These are phyloP conservation scores for Schizosaccharomyces versatilis DNA, from an alignment of 1,139 yeast genomes.

Conservation along the genomic window DNA sequence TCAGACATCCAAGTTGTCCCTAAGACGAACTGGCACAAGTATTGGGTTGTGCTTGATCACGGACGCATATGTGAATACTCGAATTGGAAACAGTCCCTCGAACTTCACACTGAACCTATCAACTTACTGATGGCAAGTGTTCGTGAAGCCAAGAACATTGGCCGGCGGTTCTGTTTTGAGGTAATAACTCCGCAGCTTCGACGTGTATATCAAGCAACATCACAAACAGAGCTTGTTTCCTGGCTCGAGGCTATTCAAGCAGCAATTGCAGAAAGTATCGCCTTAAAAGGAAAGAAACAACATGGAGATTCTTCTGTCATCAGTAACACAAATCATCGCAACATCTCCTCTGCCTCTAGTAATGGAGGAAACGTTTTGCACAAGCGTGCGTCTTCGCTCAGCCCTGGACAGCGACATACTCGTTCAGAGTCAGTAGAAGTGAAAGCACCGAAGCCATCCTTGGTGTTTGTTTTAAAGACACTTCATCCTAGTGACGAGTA, in stretches of 20 bases:
- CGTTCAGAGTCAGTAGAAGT: not conserved
- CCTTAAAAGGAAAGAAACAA: slow-evolving; percentile 14
- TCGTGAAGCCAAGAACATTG: slow-evolving; percentile 27
- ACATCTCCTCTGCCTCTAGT: too few species aligned
- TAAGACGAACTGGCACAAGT: slow-evolving; percentile 65
- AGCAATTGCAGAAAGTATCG: slow-evolving; percentile 17
- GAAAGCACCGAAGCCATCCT: slow-evolving; percentile 1
- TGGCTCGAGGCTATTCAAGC: slow-evolving; percentile 41
- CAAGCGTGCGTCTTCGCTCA: not conserved
- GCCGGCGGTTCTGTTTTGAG: slow-evolving; percentile 43
- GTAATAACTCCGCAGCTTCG: slow-evolving; percentile 51
- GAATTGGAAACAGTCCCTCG: slow-evolving; percentile 60
- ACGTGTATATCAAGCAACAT: slow-evolving; percentile 57
- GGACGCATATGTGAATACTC: slow-evolving; percentile 52
- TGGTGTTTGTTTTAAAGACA: slow-evolving; percentile 25
- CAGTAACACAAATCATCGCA: too few species aligned
- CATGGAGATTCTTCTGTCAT: not conserved
- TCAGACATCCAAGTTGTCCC: slow-evolving; percentile 30
- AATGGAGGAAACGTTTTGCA: too few species aligned
- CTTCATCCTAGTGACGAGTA: slow-evolving; percentile 32
- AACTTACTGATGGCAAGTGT: slow-evolving; percentile 53
- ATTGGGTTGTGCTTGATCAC: slow-evolving; percentile 56
- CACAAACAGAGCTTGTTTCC: slow-evolving; percentile 42
- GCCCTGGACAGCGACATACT: not conserved
- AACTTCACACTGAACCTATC: slow-evolving; percentile 45